Evolutionary conservation across 495 filamentous ascomycete species (phyloP).

Genomic region (Lindgomyces ingoldianus): DNA sequence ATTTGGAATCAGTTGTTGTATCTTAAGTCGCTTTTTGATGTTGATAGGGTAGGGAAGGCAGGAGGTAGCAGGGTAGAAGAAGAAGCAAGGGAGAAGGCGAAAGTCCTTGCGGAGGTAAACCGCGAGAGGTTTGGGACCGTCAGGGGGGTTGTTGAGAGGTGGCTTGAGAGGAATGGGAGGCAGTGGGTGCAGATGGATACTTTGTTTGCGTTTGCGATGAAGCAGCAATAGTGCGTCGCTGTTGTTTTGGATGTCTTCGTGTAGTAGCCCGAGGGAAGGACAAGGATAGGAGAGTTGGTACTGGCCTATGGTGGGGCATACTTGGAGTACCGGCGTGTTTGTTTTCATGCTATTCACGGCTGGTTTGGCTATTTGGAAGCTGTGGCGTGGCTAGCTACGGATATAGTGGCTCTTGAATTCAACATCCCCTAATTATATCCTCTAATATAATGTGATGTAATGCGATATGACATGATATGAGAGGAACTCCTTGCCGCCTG

Average conservation of each 20-base stretch:
- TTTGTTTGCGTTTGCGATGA: slow-evolving; percentile 71
- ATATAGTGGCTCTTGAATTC: not conserved
- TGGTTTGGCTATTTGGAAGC: not conserved
- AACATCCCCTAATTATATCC: not conserved
- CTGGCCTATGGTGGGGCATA: slow-evolving; percentile 7
- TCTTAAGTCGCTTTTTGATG: slow-evolving; percentile 82
- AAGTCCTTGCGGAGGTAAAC: slow-evolving; percentile 77
- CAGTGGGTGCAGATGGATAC: slow-evolving; percentile 96
- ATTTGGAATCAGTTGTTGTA: slow-evolving; percentile 95
- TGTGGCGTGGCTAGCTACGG: too few species aligned
- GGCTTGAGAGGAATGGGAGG: slow-evolving; percentile 89
- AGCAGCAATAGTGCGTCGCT: slow-evolving; percentile 5
- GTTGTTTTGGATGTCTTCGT: too few species aligned
- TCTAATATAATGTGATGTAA: not conserved
- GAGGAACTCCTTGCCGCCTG: too few species aligned
- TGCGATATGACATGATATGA: too few species aligned
- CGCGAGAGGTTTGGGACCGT: slow-evolving; percentile 71
- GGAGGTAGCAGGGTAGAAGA: slow-evolving; percentile 46
- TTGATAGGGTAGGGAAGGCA: slow-evolving; percentile 70
- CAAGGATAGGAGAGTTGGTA: not conserved
- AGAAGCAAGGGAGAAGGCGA: slow-evolving; percentile 57
- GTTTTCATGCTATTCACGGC: not conserved
- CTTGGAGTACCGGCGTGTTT: not conserved
- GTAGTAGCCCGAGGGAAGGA: too few species aligned
- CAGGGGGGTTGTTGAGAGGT: slow-evolving; percentile 75